Base-by-base conservation (phyloP, 2,329 filamentous ascomycete genomes). In the Didymella sp. region DNA sequence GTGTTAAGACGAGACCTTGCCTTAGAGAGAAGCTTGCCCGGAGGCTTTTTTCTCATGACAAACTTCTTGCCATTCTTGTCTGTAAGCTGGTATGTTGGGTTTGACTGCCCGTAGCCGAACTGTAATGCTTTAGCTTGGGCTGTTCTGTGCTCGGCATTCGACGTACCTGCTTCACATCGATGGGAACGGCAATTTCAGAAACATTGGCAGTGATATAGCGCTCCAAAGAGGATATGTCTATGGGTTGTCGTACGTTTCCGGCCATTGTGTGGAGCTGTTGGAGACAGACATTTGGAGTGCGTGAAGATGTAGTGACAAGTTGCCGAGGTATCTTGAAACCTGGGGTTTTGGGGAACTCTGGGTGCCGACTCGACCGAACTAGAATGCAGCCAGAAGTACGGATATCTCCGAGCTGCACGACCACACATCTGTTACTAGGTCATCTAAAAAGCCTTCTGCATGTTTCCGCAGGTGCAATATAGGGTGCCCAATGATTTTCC, bases 71-170 rank as follows among this genome's bases (percentile, higher is more conserved):
- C 86, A 73, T 87, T 82, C 63, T 86, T 82, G 49, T 87, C 87
- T 15, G 88, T 96, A 71, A 98, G 83, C 71, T 94, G 91, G 79
- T 98, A 99, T 2, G 95, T 99, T 41, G 95, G 95, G 75, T 98
- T 99, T 56, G 92, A 96, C 79, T 98, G 95, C 58, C 95, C 95
- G 76, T 96, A 98, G 69, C 93, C 92, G 75, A 98, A 99, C 91
- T 98, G 71, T 30, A 19, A 24, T 5, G 27, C 43, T 38, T 38
- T 52, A 41, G 53, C 57, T 38, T 57, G 44, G 51, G 24, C 46
- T 12, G 53, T 35, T 25, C 17, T 28, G 15, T 41, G 46, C 41
- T 30, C n/a, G n/a, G 22, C 27, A 42, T 24, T 33, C 22, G 11
- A 48, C 61, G 31, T 79, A 93, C 92, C 85, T 97, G 94, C 80